phyloP scores from a whole-genome alignment of 148 eudicot species.

The Simmondsia chinensis region DNA sequence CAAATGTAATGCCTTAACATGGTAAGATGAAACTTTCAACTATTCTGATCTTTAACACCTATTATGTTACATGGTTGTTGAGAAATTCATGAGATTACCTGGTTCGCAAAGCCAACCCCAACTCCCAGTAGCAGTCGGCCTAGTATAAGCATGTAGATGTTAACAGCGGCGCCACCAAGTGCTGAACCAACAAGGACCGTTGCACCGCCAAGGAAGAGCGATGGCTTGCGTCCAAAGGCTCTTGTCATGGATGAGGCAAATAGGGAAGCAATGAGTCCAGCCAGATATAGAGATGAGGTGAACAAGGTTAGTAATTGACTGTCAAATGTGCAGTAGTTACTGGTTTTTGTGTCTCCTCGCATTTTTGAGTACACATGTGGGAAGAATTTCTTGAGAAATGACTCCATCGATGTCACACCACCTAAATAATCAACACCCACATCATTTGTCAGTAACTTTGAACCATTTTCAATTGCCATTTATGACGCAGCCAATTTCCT shows the following conservation, averaged over 20 bases:
- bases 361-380: constrained; percentile 9
- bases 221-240: constrained; percentile 14
- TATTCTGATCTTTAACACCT: too few relatives aligned
- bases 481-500: too few relatives aligned
- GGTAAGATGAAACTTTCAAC: too few relatives aligned
- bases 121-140: constrained; percentile 23
- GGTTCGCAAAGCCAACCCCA: constrained; percentile 22
- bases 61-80: too few relatives aligned
- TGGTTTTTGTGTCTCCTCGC: constrained; percentile 8
- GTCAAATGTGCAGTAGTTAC: too few relatives aligned
- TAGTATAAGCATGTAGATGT: constrained; percentile 18
- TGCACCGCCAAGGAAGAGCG: constrained; percentile 17
- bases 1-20: too few relatives aligned
- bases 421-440: too few relatives aligned
- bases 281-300: constrained; percentile 20
- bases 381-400: constrained; percentile 20
- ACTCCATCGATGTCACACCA: constrained; percentile 23
- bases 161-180: constrained; percentile 6
- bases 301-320: constrained; percentile 16
- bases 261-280: constrained; percentile 19
- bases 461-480: too few relatives aligned
- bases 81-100: too few relatives aligned
- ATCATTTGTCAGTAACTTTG: too few relatives aligned
- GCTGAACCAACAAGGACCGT: constrained; percentile 11
- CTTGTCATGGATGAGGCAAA: constrained; percentile 16